phyloP scores from a whole-genome alignment of 2,329 filamentous ascomycete genomes.

The Aspergillus intermedius region DNA sequence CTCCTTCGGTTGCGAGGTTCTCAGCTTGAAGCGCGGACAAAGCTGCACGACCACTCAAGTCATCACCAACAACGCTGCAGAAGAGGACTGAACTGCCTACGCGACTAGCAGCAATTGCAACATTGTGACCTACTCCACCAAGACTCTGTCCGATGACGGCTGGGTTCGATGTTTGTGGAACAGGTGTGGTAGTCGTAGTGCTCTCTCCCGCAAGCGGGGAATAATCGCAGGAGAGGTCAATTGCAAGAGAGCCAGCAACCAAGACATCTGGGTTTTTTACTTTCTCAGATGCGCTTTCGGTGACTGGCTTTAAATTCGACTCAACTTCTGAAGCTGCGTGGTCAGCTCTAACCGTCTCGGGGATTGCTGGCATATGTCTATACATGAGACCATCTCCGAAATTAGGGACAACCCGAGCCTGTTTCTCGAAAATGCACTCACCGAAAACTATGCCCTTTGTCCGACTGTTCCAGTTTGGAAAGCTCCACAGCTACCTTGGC shows the following conservation, averaged over 20 bases:
- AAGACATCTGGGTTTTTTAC: slow-evolving; percentile 57
- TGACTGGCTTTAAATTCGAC: slow-evolving; percentile 6
- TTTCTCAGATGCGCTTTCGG: slow-evolving; percentile 5
- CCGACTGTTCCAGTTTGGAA: slow-evolving; percentile 45
- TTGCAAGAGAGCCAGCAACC: slow-evolving; percentile 81
- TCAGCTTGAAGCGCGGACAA: slow-evolving; percentile 56
- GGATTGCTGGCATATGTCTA: slow-evolving; percentile 33
- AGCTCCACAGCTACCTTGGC: slow-evolving; percentile 60
- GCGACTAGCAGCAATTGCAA: slow-evolving; percentile 74
- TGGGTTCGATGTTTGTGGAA: slow-evolving; percentile 76
- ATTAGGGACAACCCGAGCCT: slow-evolving; percentile 28
- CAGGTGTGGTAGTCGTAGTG: slow-evolving; percentile 23
- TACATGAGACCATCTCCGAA: slow-evolving; percentile 20
- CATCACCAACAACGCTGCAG: slow-evolving; percentile 74
- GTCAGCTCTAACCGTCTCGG: slow-evolving; percentile 17
- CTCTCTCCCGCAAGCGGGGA: slow-evolving; percentile 38
- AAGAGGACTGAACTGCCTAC: slow-evolving; percentile 62
- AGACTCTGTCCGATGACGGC: slow-evolving; percentile 73
- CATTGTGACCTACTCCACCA: slow-evolving; percentile 88
- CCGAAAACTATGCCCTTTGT: slow-evolving; percentile 24
- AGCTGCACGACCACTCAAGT: slow-evolving; percentile 68
- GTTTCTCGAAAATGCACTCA: slow-evolving; percentile 29
- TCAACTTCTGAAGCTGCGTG: slow-evolving; percentile 15
- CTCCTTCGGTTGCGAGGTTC: slow-evolving; percentile 57
- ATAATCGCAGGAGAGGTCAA: slow-evolving; percentile 83